A percentile compares a stretch with the other conserved stretches of the same genome.
phyloP scores from a whole-genome alignment of 2,329 filamentous ascomycete genomes.

The Fusarium sp. region DNA sequence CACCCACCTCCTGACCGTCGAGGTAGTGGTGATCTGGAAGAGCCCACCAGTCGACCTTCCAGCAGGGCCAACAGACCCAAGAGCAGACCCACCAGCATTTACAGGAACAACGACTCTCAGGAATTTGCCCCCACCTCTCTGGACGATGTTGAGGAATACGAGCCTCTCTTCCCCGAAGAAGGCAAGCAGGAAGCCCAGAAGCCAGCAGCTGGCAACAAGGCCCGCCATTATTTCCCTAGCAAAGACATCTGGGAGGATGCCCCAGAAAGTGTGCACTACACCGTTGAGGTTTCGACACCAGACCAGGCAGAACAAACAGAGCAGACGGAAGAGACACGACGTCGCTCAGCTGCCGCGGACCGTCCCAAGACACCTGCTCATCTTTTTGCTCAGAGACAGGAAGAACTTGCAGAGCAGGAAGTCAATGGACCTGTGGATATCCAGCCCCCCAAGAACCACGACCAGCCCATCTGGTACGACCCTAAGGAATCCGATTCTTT shows the following conservation, averaged over 20 bases:
- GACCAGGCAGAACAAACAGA: conserved; percentile 60
- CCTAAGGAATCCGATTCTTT: conserved; percentile 57
- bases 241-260: conserved; percentile 98
- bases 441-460: conserved; percentile 49
- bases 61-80: conserved; percentile 62
- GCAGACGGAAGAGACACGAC: conserved; percentile 57
- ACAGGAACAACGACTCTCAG: conserved; percentile 65
- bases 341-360: conserved; percentile 50
- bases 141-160: conserved; percentile 93
- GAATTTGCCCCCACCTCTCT: conserved; percentile 77
- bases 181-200: conserved; percentile 64
- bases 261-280: conserved; percentile 83
- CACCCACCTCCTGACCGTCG: conserved; percentile 78
- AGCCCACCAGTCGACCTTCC: conserved; percentile 72
- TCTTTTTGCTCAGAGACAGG: conserved; percentile 75
- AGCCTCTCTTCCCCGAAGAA: conserved; percentile 91
- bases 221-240: conserved; percentile 84
- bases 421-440: conserved; percentile 49
- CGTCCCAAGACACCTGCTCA: conserved; percentile 70
- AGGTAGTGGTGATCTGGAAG: conserved; percentile 68
- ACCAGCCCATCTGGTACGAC: conserved; percentile 60
- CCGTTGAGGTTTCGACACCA: conserved; percentile 86
- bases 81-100: conserved; percentile 64
- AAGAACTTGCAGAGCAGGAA: conserved; percentile 73
- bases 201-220: conserved; percentile 61